phyloP scores from a whole-genome alignment of 257 asterid genomes.

The Agastache rugosa region DNA sequence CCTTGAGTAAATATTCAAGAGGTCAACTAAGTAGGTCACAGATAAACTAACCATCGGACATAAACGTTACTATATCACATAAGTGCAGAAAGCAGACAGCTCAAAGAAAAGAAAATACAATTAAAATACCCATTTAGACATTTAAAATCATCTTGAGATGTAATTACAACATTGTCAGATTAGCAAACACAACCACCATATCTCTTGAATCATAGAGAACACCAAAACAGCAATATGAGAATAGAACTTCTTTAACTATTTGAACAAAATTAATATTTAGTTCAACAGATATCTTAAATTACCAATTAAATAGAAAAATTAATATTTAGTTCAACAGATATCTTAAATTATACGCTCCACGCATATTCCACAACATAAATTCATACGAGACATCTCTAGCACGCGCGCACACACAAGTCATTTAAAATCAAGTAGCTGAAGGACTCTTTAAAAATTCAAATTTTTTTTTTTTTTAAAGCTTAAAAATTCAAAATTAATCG shows the following conservation, averaged over 20 bases:
- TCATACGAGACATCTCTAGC: slow-evolving; percentile 5
- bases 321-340: neutral
- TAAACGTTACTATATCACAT: slow-evolving; percentile 19
- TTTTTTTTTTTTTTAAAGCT: neutral
- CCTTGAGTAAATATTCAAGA: slow-evolving; percentile 27
- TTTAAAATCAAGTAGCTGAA: slow-evolving; percentile 36
- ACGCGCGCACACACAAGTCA: slow-evolving; percentile 18
- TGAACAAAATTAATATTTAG: neutral
- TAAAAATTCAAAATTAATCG: slow-evolving; percentile 36
- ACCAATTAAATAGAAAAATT: neutral
- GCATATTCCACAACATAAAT: slow-evolving; percentile 25
- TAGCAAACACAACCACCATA: slow-evolving; percentile 32
- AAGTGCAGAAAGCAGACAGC: slow-evolving; percentile 20
- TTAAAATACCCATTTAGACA: slow-evolving; percentile 24
- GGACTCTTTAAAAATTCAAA: slow-evolving; percentile 5
- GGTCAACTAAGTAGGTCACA: slow-evolving; percentile 28
- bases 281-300: neutral
- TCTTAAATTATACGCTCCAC: slow-evolving; percentile 27
- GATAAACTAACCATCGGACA: slow-evolving; percentile 16
- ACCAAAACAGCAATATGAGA: slow-evolving; percentile 2
- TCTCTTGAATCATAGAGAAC: slow-evolving; percentile 6
- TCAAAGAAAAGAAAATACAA: slow-evolving; percentile 1
- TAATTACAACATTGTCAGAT: neutral
- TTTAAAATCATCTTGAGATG: slow-evolving; percentile 15
- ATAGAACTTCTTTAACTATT: slow-evolving; percentile 1